Percentiles rank a stretch among this genome's conserved stretches.
Conservation (phyloP, 345 rosid genomes). For the Cardamine resedifolia region DNA sequence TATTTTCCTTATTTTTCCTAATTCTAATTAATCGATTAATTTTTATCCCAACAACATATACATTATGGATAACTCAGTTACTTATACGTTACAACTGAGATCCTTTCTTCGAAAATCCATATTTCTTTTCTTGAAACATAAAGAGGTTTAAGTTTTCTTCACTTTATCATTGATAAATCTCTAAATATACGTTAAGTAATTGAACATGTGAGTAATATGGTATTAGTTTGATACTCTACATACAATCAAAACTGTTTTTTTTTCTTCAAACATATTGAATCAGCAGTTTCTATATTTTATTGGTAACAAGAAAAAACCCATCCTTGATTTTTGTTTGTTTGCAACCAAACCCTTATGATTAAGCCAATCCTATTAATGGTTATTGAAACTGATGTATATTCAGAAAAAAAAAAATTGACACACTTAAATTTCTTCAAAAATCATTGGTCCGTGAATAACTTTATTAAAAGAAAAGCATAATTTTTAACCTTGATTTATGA, state of each 20-base stretch:
- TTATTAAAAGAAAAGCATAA: conserved; percentile 24
- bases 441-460: conserved; percentile 19
- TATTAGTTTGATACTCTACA: not conserved
- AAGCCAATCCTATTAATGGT: not conserved
- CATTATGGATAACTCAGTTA: not conserved
- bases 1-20: no score
- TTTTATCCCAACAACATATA: not conserved
- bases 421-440: not conserved
- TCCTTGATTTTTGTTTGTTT: no score
- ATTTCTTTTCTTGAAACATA: not conserved
- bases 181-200: not conserved
- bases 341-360: no score
- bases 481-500: conserved; percentile 31
- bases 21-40: no score
- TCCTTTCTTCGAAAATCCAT: conserved; percentile 11
- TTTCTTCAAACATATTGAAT: no score
- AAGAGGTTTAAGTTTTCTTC: not conserved
- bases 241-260: not conserved
- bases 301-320: no score
- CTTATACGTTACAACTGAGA: conserved; percentile 22
- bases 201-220: conserved; percentile 9
- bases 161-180: not conserved
- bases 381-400: not conserved
- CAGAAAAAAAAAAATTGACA: not conserved
- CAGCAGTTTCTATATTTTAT: no score